Base-by-base conservation (phyloP, 768 basidiomycete genomes). In the Pisolithus albus region DNA sequence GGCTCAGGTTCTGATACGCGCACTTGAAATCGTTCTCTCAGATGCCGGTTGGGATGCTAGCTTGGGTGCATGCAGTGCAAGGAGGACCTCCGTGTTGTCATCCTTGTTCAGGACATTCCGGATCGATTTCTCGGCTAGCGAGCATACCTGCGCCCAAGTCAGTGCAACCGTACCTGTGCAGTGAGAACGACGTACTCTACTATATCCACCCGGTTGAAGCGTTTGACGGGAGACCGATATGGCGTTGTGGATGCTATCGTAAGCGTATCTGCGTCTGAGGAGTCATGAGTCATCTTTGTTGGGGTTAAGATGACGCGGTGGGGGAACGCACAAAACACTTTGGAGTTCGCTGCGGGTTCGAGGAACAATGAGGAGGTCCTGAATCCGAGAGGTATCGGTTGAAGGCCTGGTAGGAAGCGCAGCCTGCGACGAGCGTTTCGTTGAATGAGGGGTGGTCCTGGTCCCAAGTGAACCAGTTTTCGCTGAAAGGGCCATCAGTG, bases 361-460 rank as follows among this genome's bases (percentile, higher is more conserved):
- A 16, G 89, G 89, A 8, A 83, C 61, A 47, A 90, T 75, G 60
- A 85, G 82, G 3, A 92, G 70, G 70, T 89, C 86, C 21, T 46
- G 78, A 75, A 28, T 85, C 87, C 39, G 73, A 72, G 45, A 89
- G 77, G 58, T 81, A 91, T 49, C 88, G 83, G 58, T 79, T 79
- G 59, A 91, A 81, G 3, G 88, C 85, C 56, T 84, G 76, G 67
- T 91, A 91, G 5, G 88, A 83, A n/a, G 88, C 86, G 59, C 81
- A 86, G 19, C 82, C 80, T 1, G 88, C 84, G 39, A 89, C 79
- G 52, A 89, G 77, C 2, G 80, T 80, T 65, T 89, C 86, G 70
- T 86, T 76, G 61, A 86, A 73, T 11, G 80, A 78, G 13, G 81
- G 81, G 56, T 83, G 79, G 58, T 86, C 80, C 34, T 78, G 75